Conservation (phyloP, 108 stramenopile species). For the Bacterosira constricta region DNA sequence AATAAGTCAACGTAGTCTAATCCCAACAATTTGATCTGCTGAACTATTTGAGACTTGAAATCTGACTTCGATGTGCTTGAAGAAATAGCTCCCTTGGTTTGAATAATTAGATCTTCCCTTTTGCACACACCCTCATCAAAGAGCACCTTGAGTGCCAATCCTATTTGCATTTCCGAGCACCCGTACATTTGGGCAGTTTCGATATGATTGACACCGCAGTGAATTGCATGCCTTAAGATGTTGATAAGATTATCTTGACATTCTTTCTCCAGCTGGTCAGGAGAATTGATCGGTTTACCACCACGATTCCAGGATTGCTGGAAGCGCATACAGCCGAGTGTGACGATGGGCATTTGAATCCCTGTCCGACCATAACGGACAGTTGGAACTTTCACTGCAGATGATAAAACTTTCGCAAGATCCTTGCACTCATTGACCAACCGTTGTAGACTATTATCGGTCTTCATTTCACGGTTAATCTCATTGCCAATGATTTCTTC, state of each 20-base stretch:
- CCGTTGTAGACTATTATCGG: constrained; percentile 40
- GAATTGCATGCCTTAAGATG: constrained; percentile 64
- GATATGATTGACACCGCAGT: constrained; percentile 90
- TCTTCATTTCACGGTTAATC: neutral
- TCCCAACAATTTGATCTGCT: constrained; percentile 63
- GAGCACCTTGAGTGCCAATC: constrained; percentile 71
- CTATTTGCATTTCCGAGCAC: constrained; percentile 78
- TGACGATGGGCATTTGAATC: constrained; percentile 86
- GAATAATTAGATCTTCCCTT: constrained; percentile 87
- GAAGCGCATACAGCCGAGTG: constrained; percentile 92
- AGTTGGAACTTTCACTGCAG: constrained; percentile 54
- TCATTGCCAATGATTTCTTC: constrained; percentile 10
- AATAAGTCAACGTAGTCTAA: constrained; percentile 89
- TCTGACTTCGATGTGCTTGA: constrained; percentile 44
- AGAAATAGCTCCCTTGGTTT: constrained; percentile 75
- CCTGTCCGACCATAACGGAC: constrained; percentile 88
- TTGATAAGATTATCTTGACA: constrained; percentile 81
- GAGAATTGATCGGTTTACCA: constrained; percentile 17
- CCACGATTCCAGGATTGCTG: constrained; percentile 83
- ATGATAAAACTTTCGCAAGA: constrained; percentile 25
- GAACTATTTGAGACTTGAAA: constrained; percentile 62
- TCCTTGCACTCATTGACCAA: constrained; percentile 55
- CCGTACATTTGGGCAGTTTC: constrained; percentile 91
- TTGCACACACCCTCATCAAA: constrained; percentile 64
- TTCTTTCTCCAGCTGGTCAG: constrained; percentile 56